These are phyloP conservation scores for Talaromyces sp. DNA, from an alignment of 2,329 filamentous ascomycete genomes.

Conservation along the genomic window DNA sequence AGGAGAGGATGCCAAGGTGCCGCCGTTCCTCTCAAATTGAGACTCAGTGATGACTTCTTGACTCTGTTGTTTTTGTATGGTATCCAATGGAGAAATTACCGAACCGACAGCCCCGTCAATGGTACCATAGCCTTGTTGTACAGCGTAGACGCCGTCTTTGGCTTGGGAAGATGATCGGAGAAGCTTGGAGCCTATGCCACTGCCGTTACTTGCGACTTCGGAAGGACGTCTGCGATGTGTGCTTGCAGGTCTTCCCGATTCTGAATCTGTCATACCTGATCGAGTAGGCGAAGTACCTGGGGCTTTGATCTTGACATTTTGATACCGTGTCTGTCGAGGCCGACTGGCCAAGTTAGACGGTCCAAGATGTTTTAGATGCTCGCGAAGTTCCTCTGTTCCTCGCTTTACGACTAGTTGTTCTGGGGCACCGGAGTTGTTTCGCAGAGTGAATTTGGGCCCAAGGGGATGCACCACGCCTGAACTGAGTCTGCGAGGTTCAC, in stretches of 20 bases:
- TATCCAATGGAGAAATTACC: background rate
- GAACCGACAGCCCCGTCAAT: background rate
- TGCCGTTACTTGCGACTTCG: constrained; percentile 42
- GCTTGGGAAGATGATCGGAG: constrained; percentile 10
- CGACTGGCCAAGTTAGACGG: constrained; percentile 61
- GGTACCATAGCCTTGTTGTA: constrained; percentile 16
- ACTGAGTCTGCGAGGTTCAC: constrained; percentile 20
- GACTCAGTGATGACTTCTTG: constrained; percentile 26
- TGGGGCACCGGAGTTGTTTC: constrained; percentile 32
- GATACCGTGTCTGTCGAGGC: constrained; percentile 60
- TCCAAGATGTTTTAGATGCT: constrained; percentile 62
- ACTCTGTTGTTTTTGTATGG: background rate
- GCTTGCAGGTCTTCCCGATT: constrained; percentile 34
- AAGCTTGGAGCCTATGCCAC: background rate
- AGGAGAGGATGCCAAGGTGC: background rate
- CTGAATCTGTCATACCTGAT: constrained; percentile 37
- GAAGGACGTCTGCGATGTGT: constrained; percentile 53
- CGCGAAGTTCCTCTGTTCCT: constrained; percentile 54
- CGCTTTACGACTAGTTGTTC: constrained; percentile 43
- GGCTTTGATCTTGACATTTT: constrained; percentile 64
- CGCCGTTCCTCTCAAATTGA: constrained; percentile 4
- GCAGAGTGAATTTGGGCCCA: constrained; percentile 38
- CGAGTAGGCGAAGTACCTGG: constrained; percentile 39
- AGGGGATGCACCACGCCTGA: constrained; percentile 33
- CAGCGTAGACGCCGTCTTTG: constrained; percentile 32